Evolutionary conservation across 2,329 filamentous ascomycete species (phyloP), one percentile per base, ranked within the genome.

Genomic region (Helotiales sp.): DNA sequence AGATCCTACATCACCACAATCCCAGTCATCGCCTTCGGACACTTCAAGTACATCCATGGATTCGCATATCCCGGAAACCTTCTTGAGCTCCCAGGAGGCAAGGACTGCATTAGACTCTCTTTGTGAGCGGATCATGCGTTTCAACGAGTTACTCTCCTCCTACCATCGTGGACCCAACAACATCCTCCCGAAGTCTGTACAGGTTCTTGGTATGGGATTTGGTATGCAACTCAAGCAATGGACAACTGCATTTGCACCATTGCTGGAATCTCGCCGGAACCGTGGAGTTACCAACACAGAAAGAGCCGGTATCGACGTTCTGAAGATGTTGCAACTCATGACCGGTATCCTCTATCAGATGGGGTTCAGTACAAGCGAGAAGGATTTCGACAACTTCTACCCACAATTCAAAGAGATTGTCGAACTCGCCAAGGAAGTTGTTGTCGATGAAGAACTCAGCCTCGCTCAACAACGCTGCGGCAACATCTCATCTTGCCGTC

Each of bases 281-380:
- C 79, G 79, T 1, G 83, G 84, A 0, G 80, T 81, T 1, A 81
- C 85, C 43, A 84, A 78, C 69, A 82, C 81, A 30, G 84, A 88
- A 69, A 86, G 86, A 71, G 84, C 85, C 0, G 87, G 83, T 54
- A 88, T 89, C 65, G 82, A 86, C 5, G 86, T 87, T 11, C 79
- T 89, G 6, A 88, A 89, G 71, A 89, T 89, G 86, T 83, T 83
- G 63, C 85, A 88, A 66, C 80, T 87, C 60, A 89, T 87, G 81
- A 82, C 81, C 10, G 79, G 81, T 54, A 80, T 89, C 37, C 77
- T 89, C 6, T 88, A 86, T 70, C 78, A 85, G 47, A 88, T 88
- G 84, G 86, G 85, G 10, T 90, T 88, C 71, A 86, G 82, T 73
- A 83, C 85, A 61, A 84, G 79, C 54, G 87, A 90, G 74, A 82